Evolutionary conservation across 2,329 filamentous ascomycete species (phyloP).

Genomic region (Cordyceps sp.): DNA sequence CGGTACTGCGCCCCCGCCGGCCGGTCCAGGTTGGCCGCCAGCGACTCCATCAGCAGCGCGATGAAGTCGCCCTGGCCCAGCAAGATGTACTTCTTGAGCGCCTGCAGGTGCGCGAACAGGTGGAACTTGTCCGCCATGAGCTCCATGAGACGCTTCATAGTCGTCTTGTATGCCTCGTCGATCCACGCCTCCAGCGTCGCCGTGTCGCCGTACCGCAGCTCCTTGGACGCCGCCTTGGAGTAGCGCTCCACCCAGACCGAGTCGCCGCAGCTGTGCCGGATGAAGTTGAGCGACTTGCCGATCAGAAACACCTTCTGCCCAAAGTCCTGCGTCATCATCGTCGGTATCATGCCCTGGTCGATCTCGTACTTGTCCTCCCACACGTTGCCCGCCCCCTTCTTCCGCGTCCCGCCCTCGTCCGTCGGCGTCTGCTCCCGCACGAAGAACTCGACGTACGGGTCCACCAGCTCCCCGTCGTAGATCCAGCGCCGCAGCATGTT

Average conservation of each 20-base stretch:
- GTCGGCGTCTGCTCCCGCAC: conserved; percentile 58
- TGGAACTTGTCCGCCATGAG: conserved; percentile 94
- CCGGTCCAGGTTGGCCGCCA: conserved; percentile 81
- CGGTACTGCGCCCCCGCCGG: conserved; percentile 95
- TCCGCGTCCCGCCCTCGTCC: conserved; percentile 21
- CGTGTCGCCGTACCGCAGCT: conserved; percentile 83
- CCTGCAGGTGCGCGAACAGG: conserved; percentile 78
- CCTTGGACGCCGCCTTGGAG: conserved; percentile 81
- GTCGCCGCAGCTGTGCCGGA: conserved; percentile 87
- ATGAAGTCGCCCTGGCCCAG: conserved; percentile 96
- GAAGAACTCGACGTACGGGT: conserved; percentile 92
- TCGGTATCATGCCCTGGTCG: conserved; percentile 72
- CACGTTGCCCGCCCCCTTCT: conserved; percentile 63
- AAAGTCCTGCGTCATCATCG: conserved; percentile 84
- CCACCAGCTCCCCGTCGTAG: conserved; percentile 93
- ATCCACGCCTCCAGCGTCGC: conserved; percentile 84
- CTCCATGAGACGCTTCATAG: conserved; percentile 85
- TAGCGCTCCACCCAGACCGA: conserved; percentile 92
- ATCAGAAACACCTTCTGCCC: conserved; percentile 94
- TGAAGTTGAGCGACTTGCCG: conserved; percentile 95
- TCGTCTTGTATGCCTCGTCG: conserved; percentile 93
- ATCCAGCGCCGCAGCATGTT: conserved; percentile 95
- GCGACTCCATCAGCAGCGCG: conserved; percentile 87
- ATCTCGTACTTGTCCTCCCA: conserved; percentile 98
- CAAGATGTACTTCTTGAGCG: conserved; percentile 86